These are phyloP conservation scores for Apiotrichum akiyoshidainum DNA, from an alignment of 1,284 basidiomycete genomes.

Conservation along the genomic window DNA sequence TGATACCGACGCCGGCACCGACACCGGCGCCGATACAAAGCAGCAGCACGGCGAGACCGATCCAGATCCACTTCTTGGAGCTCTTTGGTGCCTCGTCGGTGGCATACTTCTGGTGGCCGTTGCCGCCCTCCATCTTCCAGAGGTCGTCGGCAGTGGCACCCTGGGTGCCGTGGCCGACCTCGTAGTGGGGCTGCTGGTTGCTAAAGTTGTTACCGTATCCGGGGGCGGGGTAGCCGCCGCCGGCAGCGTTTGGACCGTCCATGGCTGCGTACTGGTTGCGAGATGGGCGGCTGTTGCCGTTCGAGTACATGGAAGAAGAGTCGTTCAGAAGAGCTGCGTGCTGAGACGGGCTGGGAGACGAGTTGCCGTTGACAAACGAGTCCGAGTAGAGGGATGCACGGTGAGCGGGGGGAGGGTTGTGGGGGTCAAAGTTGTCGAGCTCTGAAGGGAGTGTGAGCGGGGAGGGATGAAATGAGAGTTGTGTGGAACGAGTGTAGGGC, in stretches of 20 bases:
- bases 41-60: slow-evolving; percentile 24
- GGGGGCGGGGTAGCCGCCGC: slow-evolving; percentile 1
- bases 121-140: slow-evolving; percentile 20
- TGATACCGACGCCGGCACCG: slow-evolving; percentile 30
- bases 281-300: neutral
- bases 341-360: neutral
- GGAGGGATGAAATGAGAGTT: neutral
- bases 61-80: slow-evolving; percentile 25
- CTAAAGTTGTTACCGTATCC: no score
- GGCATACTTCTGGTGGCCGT: neutral
- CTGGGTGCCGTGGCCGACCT: neutral
- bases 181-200: slow-evolving; percentile 2
- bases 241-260: slow-evolving; percentile 2
- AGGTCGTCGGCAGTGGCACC: slow-evolving; percentile 16
- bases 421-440: slow-evolving; percentile 4
- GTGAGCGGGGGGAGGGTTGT: slow-evolving; percentile 9
- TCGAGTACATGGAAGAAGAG: slow-evolving; percentile 10
- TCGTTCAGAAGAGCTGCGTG: slow-evolving; percentile 3
- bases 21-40: slow-evolving; percentile 24
- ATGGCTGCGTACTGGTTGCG: slow-evolving; percentile 8
- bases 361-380: slow-evolving; percentile 9
- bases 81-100: neutral
- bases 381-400: slow-evolving; percentile 14
- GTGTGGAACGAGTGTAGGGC: neutral
- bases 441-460: slow-evolving; percentile 6